phyloP scores from a whole-genome alignment of 345 rosid species.

The Populus pruinosa region DNA sequence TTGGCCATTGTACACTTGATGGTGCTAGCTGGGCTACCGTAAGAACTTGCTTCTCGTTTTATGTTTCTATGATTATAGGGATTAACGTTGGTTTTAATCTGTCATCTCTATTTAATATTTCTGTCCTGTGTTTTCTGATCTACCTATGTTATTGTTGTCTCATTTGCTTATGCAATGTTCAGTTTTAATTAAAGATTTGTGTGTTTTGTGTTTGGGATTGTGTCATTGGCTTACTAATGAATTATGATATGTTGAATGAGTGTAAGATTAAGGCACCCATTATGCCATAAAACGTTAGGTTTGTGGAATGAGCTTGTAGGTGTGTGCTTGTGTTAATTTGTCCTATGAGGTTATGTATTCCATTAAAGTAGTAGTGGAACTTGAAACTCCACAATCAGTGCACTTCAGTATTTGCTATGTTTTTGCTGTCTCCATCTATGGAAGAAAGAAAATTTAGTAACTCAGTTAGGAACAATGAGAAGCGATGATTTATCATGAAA shows the following conservation, averaged over 20 bases:
- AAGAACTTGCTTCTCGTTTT: neutral
- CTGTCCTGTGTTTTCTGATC: neutral
- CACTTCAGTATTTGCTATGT: too few species aligned
- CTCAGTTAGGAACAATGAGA: neutral
- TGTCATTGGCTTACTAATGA: too few species aligned
- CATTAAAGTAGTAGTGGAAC: too few species aligned
- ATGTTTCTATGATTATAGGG: neutral
- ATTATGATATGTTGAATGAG: too few species aligned
- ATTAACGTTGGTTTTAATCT: neutral
- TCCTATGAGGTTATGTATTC: too few species aligned
- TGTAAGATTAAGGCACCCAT: too few species aligned
- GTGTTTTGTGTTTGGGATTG: neutral
- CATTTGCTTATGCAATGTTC: neutral
- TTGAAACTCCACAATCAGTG: too few species aligned
- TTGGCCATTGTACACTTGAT: conserved; percentile 64
- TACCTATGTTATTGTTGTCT: neutral
- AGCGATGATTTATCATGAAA: too few species aligned
- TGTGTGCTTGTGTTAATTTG: too few species aligned
- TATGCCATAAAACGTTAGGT: too few species aligned
- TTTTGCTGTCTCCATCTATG: neutral
- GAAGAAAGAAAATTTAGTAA: neutral
- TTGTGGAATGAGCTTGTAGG: too few species aligned
- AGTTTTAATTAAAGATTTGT: neutral
- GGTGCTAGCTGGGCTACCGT: neutral
- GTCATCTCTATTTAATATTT: neutral